Evolutionary conservation across 495 filamentous ascomycete species (phyloP).

Genomic region (Talaromyces stipitatus): DNA sequence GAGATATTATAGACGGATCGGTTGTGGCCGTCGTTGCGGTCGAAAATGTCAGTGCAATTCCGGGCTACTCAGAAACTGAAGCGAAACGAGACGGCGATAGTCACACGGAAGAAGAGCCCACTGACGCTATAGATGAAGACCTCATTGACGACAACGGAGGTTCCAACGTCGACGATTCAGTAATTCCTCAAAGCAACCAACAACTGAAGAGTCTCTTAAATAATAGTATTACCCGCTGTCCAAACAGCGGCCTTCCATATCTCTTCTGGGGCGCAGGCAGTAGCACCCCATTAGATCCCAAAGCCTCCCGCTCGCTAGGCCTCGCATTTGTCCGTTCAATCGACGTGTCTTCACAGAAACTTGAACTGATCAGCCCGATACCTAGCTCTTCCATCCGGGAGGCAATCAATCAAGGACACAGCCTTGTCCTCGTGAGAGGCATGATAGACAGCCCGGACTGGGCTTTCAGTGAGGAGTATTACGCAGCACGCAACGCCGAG

Average conservation of each 20-base stretch:
- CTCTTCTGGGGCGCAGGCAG: conserved; percentile 32
- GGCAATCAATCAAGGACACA: conserved; percentile 24
- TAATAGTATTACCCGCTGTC: conserved; percentile 22
- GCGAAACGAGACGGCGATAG: not conserved
- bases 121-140: conserved; percentile 15
- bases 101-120: conserved; percentile 8
- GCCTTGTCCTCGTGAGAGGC: conserved; percentile 46
- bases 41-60: conserved; percentile 34
- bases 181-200: not conserved
- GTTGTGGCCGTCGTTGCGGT: conserved; percentile 50
- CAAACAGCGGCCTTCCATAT: conserved; percentile 31
- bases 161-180: not conserved
- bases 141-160: not conserved
- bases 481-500: conserved; percentile 32
- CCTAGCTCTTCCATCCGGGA: conserved; percentile 21
- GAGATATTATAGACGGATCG: conserved; percentile 47
- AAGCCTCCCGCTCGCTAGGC: conserved; percentile 37
- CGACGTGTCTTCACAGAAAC: conserved; percentile 23
- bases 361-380: conserved; percentile 45
- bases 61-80: conserved; percentile 5
- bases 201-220: conserved; percentile 8
- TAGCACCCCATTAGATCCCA: conserved; percentile 33
- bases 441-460: conserved; percentile 45
- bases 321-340: conserved; percentile 45
- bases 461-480: conserved; percentile 40